Base-by-base conservation (phyloP, 2,329 filamentous ascomycete species). In the Alternaria incomplexa region DNA sequence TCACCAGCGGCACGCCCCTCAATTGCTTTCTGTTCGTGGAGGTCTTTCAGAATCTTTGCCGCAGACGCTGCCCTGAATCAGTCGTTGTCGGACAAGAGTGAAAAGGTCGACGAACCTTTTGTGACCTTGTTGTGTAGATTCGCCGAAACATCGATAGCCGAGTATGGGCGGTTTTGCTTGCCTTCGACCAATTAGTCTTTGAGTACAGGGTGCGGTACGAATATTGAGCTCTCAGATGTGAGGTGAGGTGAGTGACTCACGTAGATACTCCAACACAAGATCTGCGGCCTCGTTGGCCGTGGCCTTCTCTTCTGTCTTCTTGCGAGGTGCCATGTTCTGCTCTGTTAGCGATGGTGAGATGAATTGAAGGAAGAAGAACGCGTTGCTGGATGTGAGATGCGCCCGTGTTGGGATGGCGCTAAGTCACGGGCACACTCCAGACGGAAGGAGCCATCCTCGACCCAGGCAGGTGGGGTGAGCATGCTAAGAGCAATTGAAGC, bases 101-200 rank as follows among this genome's bases (percentile, higher is more conserved):
- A 5, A 5, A 2, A 8, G 11, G 7, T 22, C 9, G 10, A 57
- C 70, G 50, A 52, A 85, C 84, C 74, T 80, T 89, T 89, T 13
- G 85, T 85, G 61, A 88, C 85, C 64, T 84, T 85, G 69, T 88
- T 88, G 71, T 88, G 87, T 44, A 90, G 79, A 75, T 90, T 90
- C 12, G 84, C 81, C 58, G 86, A 88, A 45, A 90, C 81, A 51
- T 90, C 88, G 48, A 83, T 86, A 4, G 85, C 85, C 12, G 85
- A 87, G 71, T 86, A 87, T 4, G 85, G 85, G 64, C 85, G 84
- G 76, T 86, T 86, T 61, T 85, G 83, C 68, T 82, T 81, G 40
- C 78, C 84, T 86, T 59, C 17, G 54, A 13, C 17, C 40, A 4
- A 11, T 72, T 30, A 73, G 58, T 20, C 20, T 26, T 56, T 20